A percentile compares a stretch with the other conserved stretches of the same genome.
phyloP scores from a whole-genome alignment of 2,329 filamentous ascomycete genomes.

The Fusarium sp. region DNA sequence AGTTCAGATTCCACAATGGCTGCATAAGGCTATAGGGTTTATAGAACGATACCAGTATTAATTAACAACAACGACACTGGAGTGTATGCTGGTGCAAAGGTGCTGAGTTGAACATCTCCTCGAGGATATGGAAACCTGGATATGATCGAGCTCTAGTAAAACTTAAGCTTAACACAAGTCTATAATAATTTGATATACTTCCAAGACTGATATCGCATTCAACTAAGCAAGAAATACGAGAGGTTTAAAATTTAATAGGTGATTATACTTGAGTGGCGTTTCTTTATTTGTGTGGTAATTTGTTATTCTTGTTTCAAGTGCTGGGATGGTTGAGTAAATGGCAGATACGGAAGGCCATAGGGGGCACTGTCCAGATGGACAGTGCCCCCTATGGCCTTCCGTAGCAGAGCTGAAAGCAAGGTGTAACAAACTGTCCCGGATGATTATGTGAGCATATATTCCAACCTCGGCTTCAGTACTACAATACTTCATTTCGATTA shows the following conservation, averaged over 20 bases:
- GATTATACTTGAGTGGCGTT: accelerated
- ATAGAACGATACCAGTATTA: neutral
- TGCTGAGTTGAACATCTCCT: no score
- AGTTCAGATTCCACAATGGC: constrained; percentile 16
- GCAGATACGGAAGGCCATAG: no score
- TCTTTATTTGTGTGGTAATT: neutral
- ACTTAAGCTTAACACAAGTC: neutral
- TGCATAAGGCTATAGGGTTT: neutral
- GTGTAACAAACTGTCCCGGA: neutral
- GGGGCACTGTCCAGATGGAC: no score
- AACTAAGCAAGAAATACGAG: neutral
- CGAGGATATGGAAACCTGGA: no score
- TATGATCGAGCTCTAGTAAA: no score
- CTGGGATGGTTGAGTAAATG: neutral
- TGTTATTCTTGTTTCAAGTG: neutral
- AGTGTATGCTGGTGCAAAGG: neutral
- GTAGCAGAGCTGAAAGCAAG: neutral
- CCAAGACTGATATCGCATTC: neutral
- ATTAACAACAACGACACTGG: neutral
- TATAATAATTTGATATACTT: neutral
- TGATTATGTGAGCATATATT: constrained; percentile 10
- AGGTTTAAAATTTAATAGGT: neutral
- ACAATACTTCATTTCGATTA: neutral
- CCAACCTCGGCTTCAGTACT: neutral
- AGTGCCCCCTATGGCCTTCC: no score